These are phyloP conservation scores for Yamadazyma laniorum DNA, from an alignment of 805 yeast genomes.

Conservation along the genomic window DNA sequence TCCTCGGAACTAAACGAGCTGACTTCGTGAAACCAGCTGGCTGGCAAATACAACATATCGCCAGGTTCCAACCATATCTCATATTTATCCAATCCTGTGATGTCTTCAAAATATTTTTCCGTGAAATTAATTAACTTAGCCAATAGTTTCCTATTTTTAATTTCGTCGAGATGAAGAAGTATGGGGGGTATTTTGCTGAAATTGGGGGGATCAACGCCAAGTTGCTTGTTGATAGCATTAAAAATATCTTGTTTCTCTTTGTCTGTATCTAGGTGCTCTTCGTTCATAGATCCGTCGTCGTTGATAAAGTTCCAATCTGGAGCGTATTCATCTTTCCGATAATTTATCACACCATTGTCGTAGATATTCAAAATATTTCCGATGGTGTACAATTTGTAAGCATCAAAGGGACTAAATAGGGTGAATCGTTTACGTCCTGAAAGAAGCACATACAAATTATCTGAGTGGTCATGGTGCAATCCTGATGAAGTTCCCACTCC, in stretches of 20 bases:
- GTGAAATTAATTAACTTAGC: constrained; percentile 34
- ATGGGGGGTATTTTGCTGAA: constrained; percentile 65
- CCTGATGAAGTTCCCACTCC: constrained; percentile 67
- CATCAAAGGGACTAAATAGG: constrained; percentile 62
- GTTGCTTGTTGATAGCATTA: constrained; percentile 6
- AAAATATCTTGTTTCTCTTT: constrained; percentile 14
- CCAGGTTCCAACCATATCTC: constrained; percentile 57
- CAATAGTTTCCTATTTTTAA: constrained; percentile 13
- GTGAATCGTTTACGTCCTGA: constrained; percentile 67
- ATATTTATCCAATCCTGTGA: constrained; percentile 40
- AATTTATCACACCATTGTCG: constrained; percentile 68
- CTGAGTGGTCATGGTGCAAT: constrained; percentile 79
- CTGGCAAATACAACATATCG: constrained; percentile 66
- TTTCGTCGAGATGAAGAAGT: constrained; percentile 54
- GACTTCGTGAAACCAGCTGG: constrained; percentile 85
- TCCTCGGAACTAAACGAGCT: constrained; percentile 51
- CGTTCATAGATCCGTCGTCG: constrained; percentile 59
- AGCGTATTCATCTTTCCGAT: constrained; percentile 50
- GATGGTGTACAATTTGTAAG: constrained; percentile 56
- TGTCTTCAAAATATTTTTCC: constrained; percentile 47
- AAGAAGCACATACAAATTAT: constrained; percentile 62
- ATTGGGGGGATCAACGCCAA: constrained; percentile 54
- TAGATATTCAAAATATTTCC: constrained; percentile 56
- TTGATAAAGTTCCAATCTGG: constrained; percentile 63
- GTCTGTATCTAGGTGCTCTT: constrained; percentile 35